Base-by-base conservation (phyloP, 352 stramenopile species). In the Globisporangium rhizosaccharum region DNA sequence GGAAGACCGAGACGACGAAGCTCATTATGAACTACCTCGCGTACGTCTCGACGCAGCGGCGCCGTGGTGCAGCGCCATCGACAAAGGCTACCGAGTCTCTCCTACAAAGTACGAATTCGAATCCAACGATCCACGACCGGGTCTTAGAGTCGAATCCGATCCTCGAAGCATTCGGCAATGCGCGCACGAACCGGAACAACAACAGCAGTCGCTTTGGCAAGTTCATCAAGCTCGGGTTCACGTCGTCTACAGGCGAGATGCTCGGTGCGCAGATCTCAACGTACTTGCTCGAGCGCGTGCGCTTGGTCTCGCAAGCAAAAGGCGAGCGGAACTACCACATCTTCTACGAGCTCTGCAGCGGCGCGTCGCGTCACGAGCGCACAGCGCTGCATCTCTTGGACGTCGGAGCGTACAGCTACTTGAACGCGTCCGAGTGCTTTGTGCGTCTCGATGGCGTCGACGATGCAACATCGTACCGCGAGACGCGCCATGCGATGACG, bases 271-370 rank as follows among this genome's bases (percentile, higher is more conserved):
- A 75, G 9, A 92, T 95, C 54, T 88, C 82, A 12, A 98, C 94
- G 15, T 99, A 99, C 55, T 66, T 99, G 25, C 68, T 99, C 6
- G 96, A 99, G 68, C 97, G 97, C 55, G 92, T 98, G 11, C 83
- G 96, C 17, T 71, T 99, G 4, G 89, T 99, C 28, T 91, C 82
- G 2, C 94, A 98, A 47, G 82, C 79, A 42, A 84, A 94, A n/a
- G 91, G 90, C 7, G 97, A 99, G 65, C 88, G 97, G 33, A 98
- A 97, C 58, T 99, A 98, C 71, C 97, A 99, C 66, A 96, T 98
- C 57, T 99, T 99, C 61, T 99, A 99, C 67, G 94, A 99, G 69
- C 77, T 98, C 60, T 79, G 86, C 63, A 68, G 73, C n/a, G 93
- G 93, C 15, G 84, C 81, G 2, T 89, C 73, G 2, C 68, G 54